Evolutionary conservation across 2,329 filamentous ascomycete species (phyloP).

Genomic region (Diaporthe sp.): DNA sequence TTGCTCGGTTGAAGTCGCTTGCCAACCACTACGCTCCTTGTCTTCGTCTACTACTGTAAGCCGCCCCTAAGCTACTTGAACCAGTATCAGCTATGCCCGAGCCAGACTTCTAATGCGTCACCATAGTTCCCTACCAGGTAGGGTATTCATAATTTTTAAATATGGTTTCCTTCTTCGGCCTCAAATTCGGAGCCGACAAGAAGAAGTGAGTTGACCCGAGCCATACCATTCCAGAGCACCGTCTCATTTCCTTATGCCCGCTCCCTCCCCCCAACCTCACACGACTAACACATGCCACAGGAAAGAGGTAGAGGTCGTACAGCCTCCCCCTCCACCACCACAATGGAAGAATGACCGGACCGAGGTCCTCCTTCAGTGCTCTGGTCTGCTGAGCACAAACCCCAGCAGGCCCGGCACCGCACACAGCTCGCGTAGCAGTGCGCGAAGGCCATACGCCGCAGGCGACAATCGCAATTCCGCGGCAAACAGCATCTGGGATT

Average conservation of each 20-base stretch:
- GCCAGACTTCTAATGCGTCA: not conserved
- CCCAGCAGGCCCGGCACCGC: constrained; percentile 26
- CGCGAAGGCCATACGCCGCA: constrained; percentile 42
- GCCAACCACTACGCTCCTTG: constrained; percentile 7
- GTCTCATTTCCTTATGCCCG: not conserved
- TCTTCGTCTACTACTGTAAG: constrained; percentile 30
- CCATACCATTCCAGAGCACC: not conserved
- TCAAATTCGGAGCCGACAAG: constrained; percentile 69
- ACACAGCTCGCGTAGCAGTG: constrained; percentile 22
- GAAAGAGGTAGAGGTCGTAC: constrained; percentile 22
- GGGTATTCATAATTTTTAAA: constrained; percentile 16
- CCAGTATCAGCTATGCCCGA: not conserved
- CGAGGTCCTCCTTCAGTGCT: constrained; percentile 32
- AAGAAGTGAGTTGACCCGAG: constrained; percentile 64
- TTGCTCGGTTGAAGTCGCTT: constrained; percentile 7
- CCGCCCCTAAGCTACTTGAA: too few species aligned
- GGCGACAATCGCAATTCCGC: constrained; percentile 4
- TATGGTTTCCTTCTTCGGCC: constrained; percentile 73
- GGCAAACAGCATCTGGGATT: constrained; percentile 37
- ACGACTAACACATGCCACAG: constrained; percentile 32
- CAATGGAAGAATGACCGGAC: constrained; percentile 42
- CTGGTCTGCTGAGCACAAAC: constrained; percentile 23
- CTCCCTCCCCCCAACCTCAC: not conserved
- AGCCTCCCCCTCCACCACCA: constrained; percentile 29
- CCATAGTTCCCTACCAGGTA: not conserved